A percentile compares a stretch with the other conserved stretches of the same genome.
phyloP scores from a whole-genome alignment of 208 protist genomes.

The Trypanosomatidae sp. region DNA sequence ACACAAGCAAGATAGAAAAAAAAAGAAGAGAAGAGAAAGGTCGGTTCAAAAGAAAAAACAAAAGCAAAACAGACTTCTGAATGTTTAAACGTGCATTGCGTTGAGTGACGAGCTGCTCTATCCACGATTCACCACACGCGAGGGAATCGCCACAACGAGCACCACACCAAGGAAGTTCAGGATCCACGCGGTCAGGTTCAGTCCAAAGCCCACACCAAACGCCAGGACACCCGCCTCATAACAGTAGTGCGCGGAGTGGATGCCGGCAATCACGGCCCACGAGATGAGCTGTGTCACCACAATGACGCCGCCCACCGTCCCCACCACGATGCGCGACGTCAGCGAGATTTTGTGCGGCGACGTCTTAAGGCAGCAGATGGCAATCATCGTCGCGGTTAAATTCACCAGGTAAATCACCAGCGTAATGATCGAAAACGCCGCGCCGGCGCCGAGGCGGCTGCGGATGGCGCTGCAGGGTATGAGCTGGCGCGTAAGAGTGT shows the following conservation, averaged over 20 bases:
- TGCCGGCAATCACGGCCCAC: conserved; percentile 49
- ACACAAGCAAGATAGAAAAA: no score
- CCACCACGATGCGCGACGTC: conserved; percentile 28
- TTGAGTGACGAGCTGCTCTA: no score
- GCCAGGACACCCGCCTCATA: neutral
- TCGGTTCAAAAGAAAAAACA: no score
- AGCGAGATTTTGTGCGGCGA: conserved; percentile 23
- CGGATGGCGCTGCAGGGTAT: conserved; percentile 29
- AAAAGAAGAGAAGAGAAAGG: no score
- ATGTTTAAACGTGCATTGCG: no score
- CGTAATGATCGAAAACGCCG: conserved; percentile 56
- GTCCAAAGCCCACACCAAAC: conserved; percentile 69
- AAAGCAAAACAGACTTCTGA: no score
- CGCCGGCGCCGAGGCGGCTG: conserved; percentile 42
- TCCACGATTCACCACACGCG: neutral
- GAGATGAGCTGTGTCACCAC: conserved; percentile 46
- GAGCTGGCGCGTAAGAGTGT: conserved; percentile 35
- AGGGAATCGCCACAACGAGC: conserved; percentile 20
- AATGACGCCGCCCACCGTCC: conserved; percentile 18
- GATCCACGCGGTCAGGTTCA: conserved; percentile 58
- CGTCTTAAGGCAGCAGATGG: conserved; percentile 28
- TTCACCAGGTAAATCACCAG: conserved; percentile 38
- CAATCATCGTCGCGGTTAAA: conserved; percentile 22
- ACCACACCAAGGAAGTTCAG: conserved; percentile 31
- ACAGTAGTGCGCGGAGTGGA: conserved; percentile 36